phyloP scores from a whole-genome alignment of 768 basidiomycete genomes.

The Kwoniella dejecticola region DNA sequence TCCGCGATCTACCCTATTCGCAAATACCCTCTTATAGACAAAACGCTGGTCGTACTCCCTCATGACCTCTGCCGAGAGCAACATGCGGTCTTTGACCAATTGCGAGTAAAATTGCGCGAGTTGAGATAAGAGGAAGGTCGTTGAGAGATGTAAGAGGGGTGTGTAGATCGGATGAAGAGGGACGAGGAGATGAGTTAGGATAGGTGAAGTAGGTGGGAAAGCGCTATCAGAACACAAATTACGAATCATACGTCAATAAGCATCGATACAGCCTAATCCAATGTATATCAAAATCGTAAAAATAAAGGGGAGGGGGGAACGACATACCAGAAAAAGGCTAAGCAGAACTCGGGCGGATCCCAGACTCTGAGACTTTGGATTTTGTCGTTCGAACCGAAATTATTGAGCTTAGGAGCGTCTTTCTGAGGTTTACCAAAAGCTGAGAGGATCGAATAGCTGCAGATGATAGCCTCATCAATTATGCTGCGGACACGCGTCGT shows the following conservation, averaged over 20 bases:
- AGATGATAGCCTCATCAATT: not conserved
- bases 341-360: constrained; percentile 54
- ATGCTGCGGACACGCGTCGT: not conserved
- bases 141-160: constrained; percentile 37
- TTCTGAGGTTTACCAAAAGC: constrained; percentile 28
- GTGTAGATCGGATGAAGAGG: constrained; percentile 43
- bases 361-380: constrained; percentile 52
- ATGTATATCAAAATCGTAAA: too few relatives aligned
- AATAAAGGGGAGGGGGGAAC: too few relatives aligned
- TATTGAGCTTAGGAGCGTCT: not conserved
- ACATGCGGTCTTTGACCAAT: constrained; percentile 51
- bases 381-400: constrained; percentile 28
- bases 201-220: constrained; percentile 43
- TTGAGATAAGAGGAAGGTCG: constrained; percentile 42
- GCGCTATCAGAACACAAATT: constrained; percentile 38
- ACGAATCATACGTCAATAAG: not conserved
- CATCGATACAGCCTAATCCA: too few relatives aligned
- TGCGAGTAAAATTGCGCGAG: constrained; percentile 43
- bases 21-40: constrained; percentile 52
- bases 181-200: constrained; percentile 45
- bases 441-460: constrained; percentile 26
- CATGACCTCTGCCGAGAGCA: constrained; percentile 53
- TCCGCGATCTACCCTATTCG: constrained; percentile 43
- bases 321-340: constrained; percentile 54
- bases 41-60: constrained; percentile 54